phyloP scores from a whole-genome alignment of 345 rosid species.

The Acer campestre region DNA sequence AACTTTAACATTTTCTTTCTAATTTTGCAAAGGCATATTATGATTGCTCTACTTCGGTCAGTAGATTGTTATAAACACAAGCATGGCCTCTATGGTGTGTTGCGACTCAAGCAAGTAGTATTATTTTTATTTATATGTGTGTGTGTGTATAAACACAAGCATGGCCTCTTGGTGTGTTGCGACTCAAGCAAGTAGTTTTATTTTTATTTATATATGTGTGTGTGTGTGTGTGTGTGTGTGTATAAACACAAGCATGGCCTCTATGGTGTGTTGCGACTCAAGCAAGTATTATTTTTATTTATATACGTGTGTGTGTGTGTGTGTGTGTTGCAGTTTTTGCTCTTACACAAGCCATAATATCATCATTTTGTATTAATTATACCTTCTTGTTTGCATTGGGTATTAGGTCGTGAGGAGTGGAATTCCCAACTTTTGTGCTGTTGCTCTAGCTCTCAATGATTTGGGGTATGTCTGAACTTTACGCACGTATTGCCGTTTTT shows the following conservation, averaged over 20 bases:
- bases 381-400: background rate
- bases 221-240: too few relatives aligned
- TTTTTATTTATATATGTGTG: too few relatives aligned
- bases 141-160: too few relatives aligned
- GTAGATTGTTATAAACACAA: background rate
- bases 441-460: slow-evolving; percentile 81
- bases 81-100: background rate
- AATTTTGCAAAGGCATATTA: background rate
- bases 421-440: slow-evolving; percentile 91
- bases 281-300: background rate
- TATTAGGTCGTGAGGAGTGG: slow-evolving; percentile 88
- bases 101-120: background rate
- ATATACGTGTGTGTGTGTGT: background rate
- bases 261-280: background rate
- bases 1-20: background rate
- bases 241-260: background rate
- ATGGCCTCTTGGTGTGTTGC: too few relatives aligned
- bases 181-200: too few relatives aligned
- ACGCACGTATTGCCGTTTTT: background rate
- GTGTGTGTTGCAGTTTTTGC: background rate
- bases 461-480: slow-evolving; percentile 59
- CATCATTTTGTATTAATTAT: slow-evolving; percentile 2
- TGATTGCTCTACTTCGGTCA: background rate
- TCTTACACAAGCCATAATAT: background rate
- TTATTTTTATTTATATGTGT: background rate